Conservation (phyloP, 306 rosid genomes). For the Mimosa pudica region DNA sequence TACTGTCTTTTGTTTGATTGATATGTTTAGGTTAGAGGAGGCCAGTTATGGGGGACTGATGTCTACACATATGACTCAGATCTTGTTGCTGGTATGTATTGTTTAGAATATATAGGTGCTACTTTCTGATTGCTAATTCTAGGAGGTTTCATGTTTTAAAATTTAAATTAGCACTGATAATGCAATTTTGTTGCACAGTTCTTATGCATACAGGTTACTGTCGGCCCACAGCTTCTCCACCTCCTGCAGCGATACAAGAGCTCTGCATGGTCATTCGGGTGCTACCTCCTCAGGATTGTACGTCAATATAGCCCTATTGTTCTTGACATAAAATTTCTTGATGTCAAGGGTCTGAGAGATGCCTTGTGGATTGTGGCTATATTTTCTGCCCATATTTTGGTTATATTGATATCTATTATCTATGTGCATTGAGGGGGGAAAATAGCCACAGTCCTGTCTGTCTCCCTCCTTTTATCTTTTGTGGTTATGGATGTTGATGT, state of each 20-base stretch:
- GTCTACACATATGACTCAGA: conserved; percentile 93
- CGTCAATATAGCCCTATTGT: conserved; percentile 36
- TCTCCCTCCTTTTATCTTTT: conserved; percentile 16
- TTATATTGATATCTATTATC: not conserved
- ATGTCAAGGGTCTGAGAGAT: conserved; percentile 22
- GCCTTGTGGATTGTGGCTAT: conserved; percentile 9
- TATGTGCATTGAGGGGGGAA: not conserved
- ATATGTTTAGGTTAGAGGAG: conserved; percentile 86
- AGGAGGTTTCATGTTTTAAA: conserved; percentile 22
- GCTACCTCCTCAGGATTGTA: conserved; percentile 91
- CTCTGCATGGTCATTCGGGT: conserved; percentile 73
- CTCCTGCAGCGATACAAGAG: conserved; percentile 87
- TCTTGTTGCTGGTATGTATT: conserved; percentile 88
- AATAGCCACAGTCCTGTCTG: not conserved
- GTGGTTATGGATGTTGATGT: conserved; percentile 21
- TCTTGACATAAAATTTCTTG: not conserved
- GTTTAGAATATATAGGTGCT: not conserved
- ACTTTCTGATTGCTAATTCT: conserved; percentile 28
- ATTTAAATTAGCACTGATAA: conserved; percentile 38
- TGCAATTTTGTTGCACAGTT: conserved; percentile 54
- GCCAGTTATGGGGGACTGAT: conserved; percentile 98
- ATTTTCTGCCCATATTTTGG: conserved; percentile 8
- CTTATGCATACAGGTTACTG: conserved; percentile 99
- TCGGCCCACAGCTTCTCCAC: conserved; percentile 94
- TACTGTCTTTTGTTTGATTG: conserved; percentile 25